Conservation (phyloP, 1,139 yeast genomes). For the Yamadazyma dushanensis region DNA sequence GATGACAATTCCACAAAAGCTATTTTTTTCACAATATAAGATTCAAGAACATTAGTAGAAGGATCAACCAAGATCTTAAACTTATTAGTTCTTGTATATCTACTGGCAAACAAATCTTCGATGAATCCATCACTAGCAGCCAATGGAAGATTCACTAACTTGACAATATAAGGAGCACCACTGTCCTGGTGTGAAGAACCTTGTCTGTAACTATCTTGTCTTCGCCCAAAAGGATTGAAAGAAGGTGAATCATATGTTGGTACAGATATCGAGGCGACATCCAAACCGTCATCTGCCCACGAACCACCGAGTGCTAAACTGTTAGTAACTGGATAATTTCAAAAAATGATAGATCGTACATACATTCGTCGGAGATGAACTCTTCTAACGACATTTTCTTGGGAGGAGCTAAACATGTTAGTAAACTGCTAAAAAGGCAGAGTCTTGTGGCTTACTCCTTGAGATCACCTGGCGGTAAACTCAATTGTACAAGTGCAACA, state of each 20-base stretch:
- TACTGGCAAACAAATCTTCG: constrained; percentile 43
- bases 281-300: constrained; percentile 80
- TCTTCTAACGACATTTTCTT: constrained; percentile 56
- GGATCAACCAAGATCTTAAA: constrained; percentile 47
- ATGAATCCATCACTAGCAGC: constrained; percentile 38
- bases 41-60: constrained; percentile 38
- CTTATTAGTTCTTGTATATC: constrained; percentile 41
- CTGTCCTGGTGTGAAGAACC: constrained; percentile 19
- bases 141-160: constrained; percentile 51
- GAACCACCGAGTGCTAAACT: constrained; percentile 53
- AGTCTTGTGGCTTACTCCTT: no score
- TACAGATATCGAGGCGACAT: constrained; percentile 62
- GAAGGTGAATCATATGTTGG: constrained; percentile 37
- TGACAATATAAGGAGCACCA: constrained; percentile 61
- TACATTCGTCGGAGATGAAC: constrained; percentile 53
- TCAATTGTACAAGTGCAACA: no score
- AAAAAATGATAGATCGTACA: constrained; percentile 22
- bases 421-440: constrained; percentile 7
- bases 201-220: constrained; percentile 9
- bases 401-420: constrained; percentile 28
- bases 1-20: constrained; percentile 60
- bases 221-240: constrained; percentile 7
- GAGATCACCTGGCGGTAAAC: no score
- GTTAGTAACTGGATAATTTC: constrained; percentile 19
- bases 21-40: constrained; percentile 47